Conservation (phyloP, 2,329 filamentous ascomycete species). For the Aspergillus neoniger region DNA sequence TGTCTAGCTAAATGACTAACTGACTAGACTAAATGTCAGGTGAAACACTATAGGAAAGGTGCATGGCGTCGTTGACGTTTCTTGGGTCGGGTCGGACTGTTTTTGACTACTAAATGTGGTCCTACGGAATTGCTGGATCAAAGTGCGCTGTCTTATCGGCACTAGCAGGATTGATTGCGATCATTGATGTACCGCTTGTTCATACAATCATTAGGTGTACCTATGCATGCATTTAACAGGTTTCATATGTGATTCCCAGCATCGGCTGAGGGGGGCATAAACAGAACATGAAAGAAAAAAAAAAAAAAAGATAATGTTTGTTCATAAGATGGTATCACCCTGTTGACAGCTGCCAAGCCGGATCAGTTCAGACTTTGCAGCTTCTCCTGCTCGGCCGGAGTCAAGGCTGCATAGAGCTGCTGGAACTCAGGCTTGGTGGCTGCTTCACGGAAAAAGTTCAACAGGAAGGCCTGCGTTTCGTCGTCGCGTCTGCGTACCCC, state of each 20-base stretch:
- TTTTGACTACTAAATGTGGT: no score
- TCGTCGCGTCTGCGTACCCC: constrained; percentile 72
- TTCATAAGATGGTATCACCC: background rate
- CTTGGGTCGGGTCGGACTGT: background rate
- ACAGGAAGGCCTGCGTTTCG: constrained; percentile 82
- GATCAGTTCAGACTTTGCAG: constrained; percentile 35
- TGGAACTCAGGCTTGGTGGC: constrained; percentile 57
- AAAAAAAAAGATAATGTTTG: background rate
- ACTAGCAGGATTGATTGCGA: constrained; percentile 1
- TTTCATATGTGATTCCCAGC: background rate
- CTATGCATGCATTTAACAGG: background rate
- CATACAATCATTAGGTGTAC: background rate
- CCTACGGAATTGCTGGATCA: no score
- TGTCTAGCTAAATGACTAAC: background rate
- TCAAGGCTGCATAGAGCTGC: constrained; percentile 57
- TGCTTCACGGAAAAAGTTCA: constrained; percentile 72
- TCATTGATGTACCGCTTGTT: background rate
- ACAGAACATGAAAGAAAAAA: background rate
- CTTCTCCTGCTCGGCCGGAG: constrained; percentile 51
- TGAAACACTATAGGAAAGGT: background rate
- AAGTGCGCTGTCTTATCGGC: background rate
- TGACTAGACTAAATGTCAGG: background rate
- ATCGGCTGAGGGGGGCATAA: background rate
- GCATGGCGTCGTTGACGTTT: background rate
- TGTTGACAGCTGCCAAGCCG: background rate